Conservation (phyloP, 176 grass and related monocot genomes). For the Bromus sterilis region DNA sequence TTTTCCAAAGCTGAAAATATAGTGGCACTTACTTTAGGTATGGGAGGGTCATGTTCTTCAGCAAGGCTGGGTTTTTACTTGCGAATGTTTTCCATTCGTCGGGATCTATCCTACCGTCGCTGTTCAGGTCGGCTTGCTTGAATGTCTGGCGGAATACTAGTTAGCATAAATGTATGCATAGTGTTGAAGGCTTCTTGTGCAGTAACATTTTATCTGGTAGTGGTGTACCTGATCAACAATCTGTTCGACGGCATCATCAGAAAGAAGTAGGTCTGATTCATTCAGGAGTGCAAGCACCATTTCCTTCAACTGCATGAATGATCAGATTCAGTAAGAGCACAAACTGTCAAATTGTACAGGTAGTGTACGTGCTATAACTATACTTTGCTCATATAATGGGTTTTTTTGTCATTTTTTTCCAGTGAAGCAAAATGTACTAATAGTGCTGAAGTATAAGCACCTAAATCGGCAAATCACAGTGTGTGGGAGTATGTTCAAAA, state of each 20-base stretch:
- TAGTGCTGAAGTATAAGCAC: not conserved
- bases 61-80: constrained; percentile 41
- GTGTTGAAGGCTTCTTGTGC: not conserved
- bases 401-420: not conserved
- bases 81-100: constrained; percentile 59
- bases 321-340: not conserved
- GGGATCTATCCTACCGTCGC: constrained; percentile 63
- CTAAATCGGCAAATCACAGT: not conserved
- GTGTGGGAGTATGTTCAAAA: not conserved
- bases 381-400: not conserved
- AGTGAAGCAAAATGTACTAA: not conserved
- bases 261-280: constrained; percentile 68
- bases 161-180: not conserved
- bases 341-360: not conserved
- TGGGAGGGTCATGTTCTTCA: constrained; percentile 79
- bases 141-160: constrained; percentile 47
- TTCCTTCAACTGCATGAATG: constrained; percentile 60
- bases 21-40: constrained; percentile 56
- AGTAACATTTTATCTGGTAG: not conserved
- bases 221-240: constrained; percentile 71
- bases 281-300: constrained; percentile 87
- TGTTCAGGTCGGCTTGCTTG: constrained; percentile 52
- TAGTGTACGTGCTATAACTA: not conserved
- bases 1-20: not conserved
- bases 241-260: constrained; percentile 66